These are phyloP conservation scores for Coffea humblotiana DNA, from an alignment of 305 asterid species.

Conservation along the genomic window DNA sequence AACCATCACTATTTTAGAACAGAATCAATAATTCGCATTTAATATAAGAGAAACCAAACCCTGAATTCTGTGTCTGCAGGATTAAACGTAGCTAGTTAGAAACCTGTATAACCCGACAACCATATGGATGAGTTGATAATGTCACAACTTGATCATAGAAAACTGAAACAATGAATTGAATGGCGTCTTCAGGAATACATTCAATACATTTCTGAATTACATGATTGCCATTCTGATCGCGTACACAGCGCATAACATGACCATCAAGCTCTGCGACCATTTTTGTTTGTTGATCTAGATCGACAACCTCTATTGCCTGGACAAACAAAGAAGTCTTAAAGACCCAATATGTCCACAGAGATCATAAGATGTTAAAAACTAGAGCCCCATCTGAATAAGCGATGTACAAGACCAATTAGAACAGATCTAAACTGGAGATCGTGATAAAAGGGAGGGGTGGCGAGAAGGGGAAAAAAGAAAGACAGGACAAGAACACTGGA, in stretches of 20 bases:
- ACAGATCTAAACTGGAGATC: background rate
- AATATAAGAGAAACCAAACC: background rate
- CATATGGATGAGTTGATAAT: conserved; percentile 79
- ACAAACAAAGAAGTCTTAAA: background rate
- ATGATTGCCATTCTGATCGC: conserved; percentile 84
- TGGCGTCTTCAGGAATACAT: conserved; percentile 60
- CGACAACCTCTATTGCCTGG: conserved; percentile 75
- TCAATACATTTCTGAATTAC: conserved; percentile 82
- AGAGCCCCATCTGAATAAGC: background rate
- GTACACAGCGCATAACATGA: conserved; percentile 72
- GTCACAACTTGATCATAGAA: conserved; percentile 68
- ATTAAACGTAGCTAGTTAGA: conserved; percentile 11
- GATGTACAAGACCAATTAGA: background rate
- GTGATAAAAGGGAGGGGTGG: background rate
- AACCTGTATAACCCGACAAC: conserved; percentile 91
- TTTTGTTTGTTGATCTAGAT: conserved; percentile 61
- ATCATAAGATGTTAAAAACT: conserved; percentile 1
- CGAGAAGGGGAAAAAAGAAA: background rate
- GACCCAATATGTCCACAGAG: background rate
- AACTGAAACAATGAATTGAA: conserved; percentile 58
- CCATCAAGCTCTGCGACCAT: conserved; percentile 84
- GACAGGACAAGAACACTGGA: background rate
- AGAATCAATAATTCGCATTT: background rate
- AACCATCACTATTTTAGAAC: conserved; percentile 24
- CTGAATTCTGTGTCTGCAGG: background rate